phyloP scores from a whole-genome alignment of 257 asterid species.

The Fraxinus cuspidata region DNA sequence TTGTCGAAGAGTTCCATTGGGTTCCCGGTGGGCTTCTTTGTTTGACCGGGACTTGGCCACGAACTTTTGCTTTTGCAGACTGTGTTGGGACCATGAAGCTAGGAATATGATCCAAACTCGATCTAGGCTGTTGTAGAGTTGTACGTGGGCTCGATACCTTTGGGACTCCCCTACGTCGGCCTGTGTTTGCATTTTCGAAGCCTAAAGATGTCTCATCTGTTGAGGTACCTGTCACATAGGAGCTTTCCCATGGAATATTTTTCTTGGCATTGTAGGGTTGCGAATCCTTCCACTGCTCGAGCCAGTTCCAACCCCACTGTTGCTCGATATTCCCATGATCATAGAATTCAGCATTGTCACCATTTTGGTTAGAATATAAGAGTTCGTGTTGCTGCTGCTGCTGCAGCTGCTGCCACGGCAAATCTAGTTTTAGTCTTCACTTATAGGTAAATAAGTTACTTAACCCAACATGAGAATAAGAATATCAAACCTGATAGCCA shows the following conservation, averaged over 20 bases:
- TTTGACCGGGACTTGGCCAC: constrained; percentile 46
- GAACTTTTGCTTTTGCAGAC: constrained; percentile 80
- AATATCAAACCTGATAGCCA: constrained; percentile 60
- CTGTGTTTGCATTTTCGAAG: constrained; percentile 24
- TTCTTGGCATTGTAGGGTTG: constrained; percentile 58
- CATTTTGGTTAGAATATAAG: constrained; percentile 25
- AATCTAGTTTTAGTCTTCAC: background rate
- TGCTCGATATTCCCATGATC: constrained; percentile 43
- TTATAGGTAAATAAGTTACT: background rate
- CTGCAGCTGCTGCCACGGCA: constrained; percentile 28
- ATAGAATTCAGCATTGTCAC: constrained; percentile 26
- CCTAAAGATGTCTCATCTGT: constrained; percentile 31
- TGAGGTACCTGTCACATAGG: constrained; percentile 47
- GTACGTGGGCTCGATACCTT: constrained; percentile 49
- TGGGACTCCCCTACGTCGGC: constrained; percentile 35
- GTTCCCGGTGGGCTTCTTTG: constrained; percentile 42
- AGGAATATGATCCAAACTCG: constrained; percentile 41
- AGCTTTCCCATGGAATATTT: constrained; percentile 43
- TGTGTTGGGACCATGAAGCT: constrained; percentile 92
- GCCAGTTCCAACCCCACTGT: constrained; percentile 86
- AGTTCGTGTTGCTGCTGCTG: constrained; percentile 36
- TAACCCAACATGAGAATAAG: background rate
- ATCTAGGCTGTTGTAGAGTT: constrained; percentile 28
- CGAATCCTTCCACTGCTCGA: constrained; percentile 87
- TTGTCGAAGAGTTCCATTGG: constrained; percentile 63